Base-by-base conservation (phyloP, 768 basidiomycete genomes). In the Pleurotus pulmonarius region DNA sequence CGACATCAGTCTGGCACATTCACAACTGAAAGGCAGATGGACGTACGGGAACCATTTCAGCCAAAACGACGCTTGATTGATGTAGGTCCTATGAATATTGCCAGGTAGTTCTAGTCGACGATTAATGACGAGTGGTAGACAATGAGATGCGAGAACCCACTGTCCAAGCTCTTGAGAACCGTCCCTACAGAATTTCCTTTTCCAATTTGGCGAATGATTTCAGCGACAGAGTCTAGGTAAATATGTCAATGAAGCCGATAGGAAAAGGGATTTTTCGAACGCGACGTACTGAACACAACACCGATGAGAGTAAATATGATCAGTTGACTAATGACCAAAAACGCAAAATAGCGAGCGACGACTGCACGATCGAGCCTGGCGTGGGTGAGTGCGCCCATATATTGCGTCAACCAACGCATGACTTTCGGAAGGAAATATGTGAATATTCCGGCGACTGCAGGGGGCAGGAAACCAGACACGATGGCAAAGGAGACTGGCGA, bases 241-340 rank as follows among this genome's bases (percentile, higher is more conserved):
- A 15, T 13, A 18, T 7, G 53, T 34, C 2, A 34, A 43, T 25
- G 2, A 9, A 37, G 57, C n/a, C 55, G 44, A 24, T 7, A 47
- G 46, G 5, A 24, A n/a, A 16, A 37, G 18, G 11, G 5, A 25
- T 26, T 8, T 37, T 16, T 49, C 25, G 12, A 2, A 3, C 4
- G 3, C 8, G 12, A 74, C 87, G 64, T 53, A 87, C 87, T 83
- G 69, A 89, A 88, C 55, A 81, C 72, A 34, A 91, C 90, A 26
- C 88, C 87, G 54, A 93, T 83, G 52, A 92, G 65, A 11, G 88
- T 91, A 73, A 94, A 95, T 66, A 94, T 81, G 58, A 94, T 73
- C 65, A 95, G 69, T 67, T 94, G 91, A 53, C 88, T 89, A 66
- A 92, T 83, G 58, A 94, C 81, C 65, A 93, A 75, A 77, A 95